phyloP scores from a whole-genome alignment of 2,329 filamentous ascomycete genomes.

The Magnaporthiopsis rhizophila region DNA sequence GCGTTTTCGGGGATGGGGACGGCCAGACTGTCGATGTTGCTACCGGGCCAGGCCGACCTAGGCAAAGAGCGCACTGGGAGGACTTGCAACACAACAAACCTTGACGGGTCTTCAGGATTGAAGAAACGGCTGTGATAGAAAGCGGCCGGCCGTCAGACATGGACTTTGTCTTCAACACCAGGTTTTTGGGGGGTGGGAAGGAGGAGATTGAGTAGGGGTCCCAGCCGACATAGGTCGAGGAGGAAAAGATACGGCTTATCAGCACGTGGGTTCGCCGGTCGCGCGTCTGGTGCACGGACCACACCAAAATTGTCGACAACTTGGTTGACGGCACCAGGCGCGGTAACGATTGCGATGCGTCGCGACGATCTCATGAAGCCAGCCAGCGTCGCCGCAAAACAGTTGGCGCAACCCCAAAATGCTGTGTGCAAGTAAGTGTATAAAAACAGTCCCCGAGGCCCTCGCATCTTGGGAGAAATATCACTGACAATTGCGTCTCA shows the following conservation, averaged over 20 bases:
- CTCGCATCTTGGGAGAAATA: neutral
- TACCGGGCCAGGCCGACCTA: too few species aligned
- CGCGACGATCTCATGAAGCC: neutral
- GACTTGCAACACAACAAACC: neutral
- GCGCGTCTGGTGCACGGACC: neutral
- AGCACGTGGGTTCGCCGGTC: neutral
- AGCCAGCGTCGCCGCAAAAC: neutral
- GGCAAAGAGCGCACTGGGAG: neutral
- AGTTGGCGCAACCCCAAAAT: constrained; percentile 1
- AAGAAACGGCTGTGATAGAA: neutral
- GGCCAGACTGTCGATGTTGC: neutral
- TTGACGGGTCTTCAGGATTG: neutral
- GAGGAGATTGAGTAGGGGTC: too few species aligned
- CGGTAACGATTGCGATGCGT: neutral
- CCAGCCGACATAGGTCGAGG: too few species aligned
- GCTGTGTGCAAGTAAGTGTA: constrained; percentile 4
- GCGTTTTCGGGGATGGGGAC: too few species aligned
- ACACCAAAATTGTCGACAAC: neutral
- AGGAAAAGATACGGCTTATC: neutral
- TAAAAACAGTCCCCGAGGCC: neutral
- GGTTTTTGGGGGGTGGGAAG: neutral
- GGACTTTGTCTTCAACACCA: neutral
- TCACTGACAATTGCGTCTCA: neutral
- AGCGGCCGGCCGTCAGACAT: neutral
- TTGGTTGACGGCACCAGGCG: neutral